phyloP scores from a whole-genome alignment of 805 yeast genomes.

The Suhomyces kilbournensis region DNA sequence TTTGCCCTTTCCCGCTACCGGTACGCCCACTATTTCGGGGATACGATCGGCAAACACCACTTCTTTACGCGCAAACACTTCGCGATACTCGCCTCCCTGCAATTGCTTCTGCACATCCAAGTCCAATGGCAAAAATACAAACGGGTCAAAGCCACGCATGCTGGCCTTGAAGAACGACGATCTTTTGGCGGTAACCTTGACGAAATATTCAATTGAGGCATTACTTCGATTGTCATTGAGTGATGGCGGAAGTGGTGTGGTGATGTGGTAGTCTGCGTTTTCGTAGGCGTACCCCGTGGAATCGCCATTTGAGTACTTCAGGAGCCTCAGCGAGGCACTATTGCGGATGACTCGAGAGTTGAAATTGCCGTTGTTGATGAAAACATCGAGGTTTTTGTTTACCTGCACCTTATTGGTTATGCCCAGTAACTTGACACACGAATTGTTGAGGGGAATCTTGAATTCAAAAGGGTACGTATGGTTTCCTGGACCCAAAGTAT shows the following conservation, averaged over 20 bases:
- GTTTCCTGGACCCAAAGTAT: slow-evolving; percentile 49
- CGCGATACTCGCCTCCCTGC: slow-evolving; percentile 26
- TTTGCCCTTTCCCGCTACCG: neutral
- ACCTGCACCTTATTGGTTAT: slow-evolving; percentile 32
- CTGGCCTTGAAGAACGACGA: slow-evolving; percentile 48
- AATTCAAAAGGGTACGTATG: slow-evolving; percentile 50
- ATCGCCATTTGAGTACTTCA: neutral
- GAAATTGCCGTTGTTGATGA: slow-evolving; percentile 35
- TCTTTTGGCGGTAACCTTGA: slow-evolving; percentile 59
- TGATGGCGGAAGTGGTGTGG: slow-evolving; percentile 34
- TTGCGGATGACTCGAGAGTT: slow-evolving; percentile 3
- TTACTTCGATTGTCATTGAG: slow-evolving; percentile 28
- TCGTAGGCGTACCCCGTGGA: neutral
- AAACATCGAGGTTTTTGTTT: slow-evolving; percentile 26
- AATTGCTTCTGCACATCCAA: slow-evolving; percentile 23
- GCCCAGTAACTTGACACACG: slow-evolving; percentile 38
- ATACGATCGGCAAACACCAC: slow-evolving; percentile 35
- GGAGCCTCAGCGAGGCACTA: neutral
- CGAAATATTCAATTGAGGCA: slow-evolving; percentile 49
- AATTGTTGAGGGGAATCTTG: slow-evolving; percentile 40
- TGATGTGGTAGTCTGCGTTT: slow-evolving; percentile 20
- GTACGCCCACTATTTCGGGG: slow-evolving; percentile 44
- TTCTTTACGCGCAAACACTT: slow-evolving; percentile 46
- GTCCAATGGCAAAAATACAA: slow-evolving; percentile 53
- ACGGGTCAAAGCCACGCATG: slow-evolving; percentile 46